A percentile compares a stretch with the other conserved stretches of the same genome.
These are phyloP conservation scores for Crucihimalaya himalaica DNA, from an alignment of 345 rosid genomes.

Conservation along the genomic window DNA sequence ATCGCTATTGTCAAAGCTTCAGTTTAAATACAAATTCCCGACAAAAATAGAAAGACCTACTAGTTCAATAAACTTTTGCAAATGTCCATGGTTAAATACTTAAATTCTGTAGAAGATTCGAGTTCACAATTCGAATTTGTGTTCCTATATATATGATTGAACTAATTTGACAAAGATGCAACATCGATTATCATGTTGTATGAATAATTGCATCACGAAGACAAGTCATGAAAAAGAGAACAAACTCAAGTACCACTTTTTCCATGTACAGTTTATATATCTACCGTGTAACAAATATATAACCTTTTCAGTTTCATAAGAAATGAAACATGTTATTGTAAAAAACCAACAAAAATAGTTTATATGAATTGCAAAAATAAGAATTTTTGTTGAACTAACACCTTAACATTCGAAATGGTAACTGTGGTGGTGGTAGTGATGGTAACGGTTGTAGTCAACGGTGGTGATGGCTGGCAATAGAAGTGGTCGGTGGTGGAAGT, in stretches of 20 bases:
- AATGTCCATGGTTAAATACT: slow-evolving; percentile 2
- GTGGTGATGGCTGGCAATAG: no score
- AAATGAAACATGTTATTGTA: not conserved
- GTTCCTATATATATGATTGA: not conserved
- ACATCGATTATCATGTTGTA: not conserved
- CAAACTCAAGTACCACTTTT: not conserved
- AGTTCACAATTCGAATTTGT: not conserved
- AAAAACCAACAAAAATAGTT: not conserved
- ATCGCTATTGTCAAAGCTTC: not conserved
- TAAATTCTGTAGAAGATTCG: not conserved
- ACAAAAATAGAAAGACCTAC: not conserved
- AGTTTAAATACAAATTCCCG: not conserved
- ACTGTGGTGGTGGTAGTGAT: no score
- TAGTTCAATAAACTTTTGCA: not conserved
- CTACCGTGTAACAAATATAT: not conserved
- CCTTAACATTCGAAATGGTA: no score
- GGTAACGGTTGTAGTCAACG: no score
- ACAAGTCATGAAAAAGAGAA: not conserved
- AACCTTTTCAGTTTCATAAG: not conserved
- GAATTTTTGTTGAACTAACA: no score
- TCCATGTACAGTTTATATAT: not conserved
- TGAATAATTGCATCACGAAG: no score
- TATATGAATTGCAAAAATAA: no score
- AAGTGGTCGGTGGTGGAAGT: no score
- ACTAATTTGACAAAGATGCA: not conserved